These are phyloP conservation scores for Hysterium pulicare DNA, from an alignment of 2,329 filamentous ascomycete genomes.

Conservation along the genomic window DNA sequence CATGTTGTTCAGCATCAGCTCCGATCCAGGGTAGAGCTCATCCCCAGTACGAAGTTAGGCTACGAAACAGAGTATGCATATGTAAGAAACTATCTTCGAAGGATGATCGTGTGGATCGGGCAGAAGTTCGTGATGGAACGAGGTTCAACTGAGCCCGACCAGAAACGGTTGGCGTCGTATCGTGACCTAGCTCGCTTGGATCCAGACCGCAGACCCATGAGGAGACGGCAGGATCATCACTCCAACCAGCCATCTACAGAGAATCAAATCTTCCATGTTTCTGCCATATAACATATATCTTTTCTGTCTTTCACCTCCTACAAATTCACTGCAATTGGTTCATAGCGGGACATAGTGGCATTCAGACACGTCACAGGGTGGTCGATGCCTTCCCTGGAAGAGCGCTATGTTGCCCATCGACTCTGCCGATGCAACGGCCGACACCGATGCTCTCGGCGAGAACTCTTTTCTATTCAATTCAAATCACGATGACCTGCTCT, in stretches of 20 bases:
- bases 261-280: conserved; percentile 27
- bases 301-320: conserved; percentile 10
- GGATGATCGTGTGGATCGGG: too few relatives aligned
- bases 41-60: too few relatives aligned
- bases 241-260: conserved; percentile 27
- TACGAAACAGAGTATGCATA: too few relatives aligned
- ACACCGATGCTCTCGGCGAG: conserved; percentile 32
- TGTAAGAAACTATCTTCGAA: too few relatives aligned
- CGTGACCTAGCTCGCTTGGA: background rate
- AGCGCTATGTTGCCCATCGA: conserved; percentile 28
- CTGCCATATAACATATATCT: conserved; percentile 11
- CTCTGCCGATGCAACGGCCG: conserved; percentile 30
- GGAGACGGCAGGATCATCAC: conserved; percentile 16
- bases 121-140: too few relatives aligned
- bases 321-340: conserved; percentile 20
- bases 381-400: conserved; percentile 23
- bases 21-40: too few relatives aligned
- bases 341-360: conserved; percentile 17
- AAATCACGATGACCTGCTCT: conserved; percentile 27
- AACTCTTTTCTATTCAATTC: conserved; percentile 33
- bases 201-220: conserved; percentile 9
- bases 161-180: background rate
- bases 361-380: conserved; percentile 21
- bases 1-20: too few relatives aligned
- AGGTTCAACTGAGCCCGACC: background rate